Percentiles rank a stretch among this genome's conserved stretches.
phyloP scores from a whole-genome alignment of 805 yeast genomes.

The Schizosaccharomyces octosporus region DNA sequence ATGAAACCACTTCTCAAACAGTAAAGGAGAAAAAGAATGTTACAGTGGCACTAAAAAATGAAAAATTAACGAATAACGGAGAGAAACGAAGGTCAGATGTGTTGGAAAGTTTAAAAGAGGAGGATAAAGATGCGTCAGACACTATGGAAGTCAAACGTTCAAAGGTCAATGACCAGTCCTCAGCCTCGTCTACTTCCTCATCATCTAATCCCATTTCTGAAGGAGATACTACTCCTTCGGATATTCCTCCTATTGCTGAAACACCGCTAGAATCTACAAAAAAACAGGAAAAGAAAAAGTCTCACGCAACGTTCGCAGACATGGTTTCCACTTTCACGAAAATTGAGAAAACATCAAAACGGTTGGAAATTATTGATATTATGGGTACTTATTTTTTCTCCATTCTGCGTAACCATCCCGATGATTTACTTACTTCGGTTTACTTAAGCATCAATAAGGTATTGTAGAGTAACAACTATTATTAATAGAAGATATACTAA shows the following conservation, averaged over 20 bases:
- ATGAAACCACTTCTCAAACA: too few relatives aligned
- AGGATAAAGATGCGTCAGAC: too few relatives aligned
- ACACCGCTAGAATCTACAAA: neutral
- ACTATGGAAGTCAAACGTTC: too few relatives aligned
- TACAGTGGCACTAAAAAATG: too few relatives aligned
- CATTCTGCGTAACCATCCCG: constrained; percentile 30
- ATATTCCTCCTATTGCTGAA: neutral
- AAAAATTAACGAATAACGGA: too few relatives aligned
- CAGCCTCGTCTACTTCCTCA: neutral
- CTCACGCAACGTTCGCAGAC: neutral
- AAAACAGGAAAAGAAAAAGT: neutral
- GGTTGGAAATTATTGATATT: constrained; percentile 55
- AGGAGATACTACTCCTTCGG: neutral
- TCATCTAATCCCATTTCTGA: neutral
- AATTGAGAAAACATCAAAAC: constrained; percentile 56
- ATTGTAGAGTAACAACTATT: neutral
- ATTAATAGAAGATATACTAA: neutral
- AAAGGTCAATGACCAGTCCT: too few relatives aligned
- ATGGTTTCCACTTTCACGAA: constrained; percentile 35
- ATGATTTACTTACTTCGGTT: constrained; percentile 39
- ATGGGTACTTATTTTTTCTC: constrained; percentile 50
- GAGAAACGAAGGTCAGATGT: too few relatives aligned
- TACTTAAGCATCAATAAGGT: constrained; percentile 52
- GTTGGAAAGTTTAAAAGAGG: too few relatives aligned
- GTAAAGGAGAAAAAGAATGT: too few relatives aligned